Evolutionary conservation across 306 rosid species (phyloP).

Genomic region (Prunus mume): DNA sequence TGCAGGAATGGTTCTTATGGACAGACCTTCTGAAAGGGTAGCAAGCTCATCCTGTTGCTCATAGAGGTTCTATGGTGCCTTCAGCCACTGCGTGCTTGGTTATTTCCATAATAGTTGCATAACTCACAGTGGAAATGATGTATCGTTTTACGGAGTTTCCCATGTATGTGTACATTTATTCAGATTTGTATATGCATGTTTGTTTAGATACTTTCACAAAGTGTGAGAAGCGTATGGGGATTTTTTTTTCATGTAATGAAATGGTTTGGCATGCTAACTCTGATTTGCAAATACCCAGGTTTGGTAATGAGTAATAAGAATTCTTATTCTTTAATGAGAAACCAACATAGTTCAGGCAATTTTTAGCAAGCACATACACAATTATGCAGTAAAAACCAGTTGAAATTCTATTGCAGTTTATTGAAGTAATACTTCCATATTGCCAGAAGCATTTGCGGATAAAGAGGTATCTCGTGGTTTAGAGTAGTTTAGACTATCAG

Average conservation of each 20-base stretch:
- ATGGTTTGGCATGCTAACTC: constrained; percentile 27
- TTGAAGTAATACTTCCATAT: too few relatives aligned
- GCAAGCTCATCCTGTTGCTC: constrained; percentile 51
- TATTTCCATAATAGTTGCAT: background rate
- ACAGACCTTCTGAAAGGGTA: constrained; percentile 51
- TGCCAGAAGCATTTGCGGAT: too few relatives aligned
- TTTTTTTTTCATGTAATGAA: constrained; percentile 15
- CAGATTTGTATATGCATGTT: constrained; percentile 34
- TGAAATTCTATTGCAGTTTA: too few relatives aligned
- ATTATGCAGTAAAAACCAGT: background rate
- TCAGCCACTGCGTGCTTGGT: background rate
- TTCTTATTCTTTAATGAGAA: background rate
- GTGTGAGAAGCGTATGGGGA: constrained; percentile 25
- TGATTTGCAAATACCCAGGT: background rate
- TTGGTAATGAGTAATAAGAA: background rate
- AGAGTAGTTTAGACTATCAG: too few relatives aligned
- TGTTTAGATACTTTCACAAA: constrained; percentile 11
- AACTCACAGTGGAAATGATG: constrained; percentile 13
- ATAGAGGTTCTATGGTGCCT: constrained; percentile 17
- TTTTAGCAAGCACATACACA: background rate
- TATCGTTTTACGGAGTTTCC: constrained; percentile 4
- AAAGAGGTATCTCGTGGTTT: too few relatives aligned
- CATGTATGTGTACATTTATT: constrained; percentile 29
- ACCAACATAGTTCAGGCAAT: background rate
- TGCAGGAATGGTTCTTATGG: constrained; percentile 54